Conservation (phyloP, 208 protist species). For the Leishmania lainsoni region DNA sequence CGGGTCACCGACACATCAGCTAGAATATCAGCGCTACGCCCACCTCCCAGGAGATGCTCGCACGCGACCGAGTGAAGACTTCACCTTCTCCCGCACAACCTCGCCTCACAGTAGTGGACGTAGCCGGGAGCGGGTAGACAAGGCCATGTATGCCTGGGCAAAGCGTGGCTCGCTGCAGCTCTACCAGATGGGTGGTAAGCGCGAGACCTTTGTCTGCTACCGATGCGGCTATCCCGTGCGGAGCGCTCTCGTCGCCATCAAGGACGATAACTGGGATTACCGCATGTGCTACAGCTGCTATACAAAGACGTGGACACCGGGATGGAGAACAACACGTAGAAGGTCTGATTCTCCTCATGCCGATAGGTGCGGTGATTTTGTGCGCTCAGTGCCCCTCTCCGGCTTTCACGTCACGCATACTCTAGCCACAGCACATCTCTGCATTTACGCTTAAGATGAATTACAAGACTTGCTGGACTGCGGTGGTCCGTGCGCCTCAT, state of each 20-base stretch:
- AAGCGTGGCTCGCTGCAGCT: conserved; percentile 71
- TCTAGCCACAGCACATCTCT: background rate
- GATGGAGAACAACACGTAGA: conserved; percentile 72
- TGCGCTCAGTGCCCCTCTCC: background rate
- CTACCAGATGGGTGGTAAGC: conserved; percentile 73
- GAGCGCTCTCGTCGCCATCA: conserved; percentile 75
- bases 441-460: background rate
- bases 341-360: background rate
- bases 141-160: conserved; percentile 75
- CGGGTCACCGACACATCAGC: conserved; percentile 65
- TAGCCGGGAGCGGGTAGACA: conserved; percentile 44
- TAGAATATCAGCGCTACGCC: conserved; percentile 59
- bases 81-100: conserved; percentile 42
- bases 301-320: conserved; percentile 48
- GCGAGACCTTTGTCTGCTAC: conserved; percentile 84
- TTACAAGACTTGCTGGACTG: background rate
- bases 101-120: background rate
- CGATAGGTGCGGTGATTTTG: too few relatives aligned
- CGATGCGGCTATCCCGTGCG: conserved; percentile 83
- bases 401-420: background rate
- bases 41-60: conserved; percentile 73
- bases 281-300: conserved; percentile 92
- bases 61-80: conserved; percentile 64
- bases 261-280: conserved; percentile 89
- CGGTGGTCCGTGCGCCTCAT: background rate